phyloP scores from a whole-genome alignment of 345 rosid species.

The Turnera subulata region DNA sequence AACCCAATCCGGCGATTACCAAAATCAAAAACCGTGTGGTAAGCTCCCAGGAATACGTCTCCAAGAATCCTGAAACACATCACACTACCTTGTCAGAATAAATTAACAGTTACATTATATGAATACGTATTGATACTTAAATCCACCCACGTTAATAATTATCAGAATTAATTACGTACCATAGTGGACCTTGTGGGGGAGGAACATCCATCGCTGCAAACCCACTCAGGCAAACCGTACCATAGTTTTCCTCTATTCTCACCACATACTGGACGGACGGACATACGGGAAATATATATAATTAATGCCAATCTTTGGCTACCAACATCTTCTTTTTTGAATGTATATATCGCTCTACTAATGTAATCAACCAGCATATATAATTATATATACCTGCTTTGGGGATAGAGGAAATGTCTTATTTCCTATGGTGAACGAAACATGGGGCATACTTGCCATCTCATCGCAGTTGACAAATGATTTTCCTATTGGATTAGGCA shows the following conservation, averaged over 20 bases:
- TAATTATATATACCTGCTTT: constrained; percentile 33
- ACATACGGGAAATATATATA: too few species aligned
- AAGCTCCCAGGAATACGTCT: constrained; percentile 49
- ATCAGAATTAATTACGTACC: too few species aligned
- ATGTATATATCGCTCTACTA: neutral
- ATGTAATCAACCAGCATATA: neutral
- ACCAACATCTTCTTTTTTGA: neutral
- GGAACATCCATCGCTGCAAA: constrained; percentile 44
- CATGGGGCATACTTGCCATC: constrained; percentile 33
- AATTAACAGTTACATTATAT: too few species aligned
- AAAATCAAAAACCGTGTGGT: constrained; percentile 55
- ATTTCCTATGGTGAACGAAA: constrained; percentile 48
- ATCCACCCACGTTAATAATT: too few species aligned
- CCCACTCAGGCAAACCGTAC: constrained; percentile 45
- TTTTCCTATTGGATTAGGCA: constrained; percentile 46
- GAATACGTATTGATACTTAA: too few species aligned
- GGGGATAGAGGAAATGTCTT: constrained; percentile 44
- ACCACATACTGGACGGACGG: constrained; percentile 34
- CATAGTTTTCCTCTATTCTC: constrained; percentile 29
- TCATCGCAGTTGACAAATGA: constrained; percentile 41
- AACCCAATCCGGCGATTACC: constrained; percentile 49
- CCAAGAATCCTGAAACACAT: constrained; percentile 64
- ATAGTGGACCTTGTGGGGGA: constrained; percentile 53
- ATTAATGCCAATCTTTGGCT: neutral
- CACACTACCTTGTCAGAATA: too few species aligned